Evolutionary conservation across 306 rosid genomes (phyloP), one percentile per base, ranked within the genome.

Genomic region (Astragalus glycyphyllos): DNA sequence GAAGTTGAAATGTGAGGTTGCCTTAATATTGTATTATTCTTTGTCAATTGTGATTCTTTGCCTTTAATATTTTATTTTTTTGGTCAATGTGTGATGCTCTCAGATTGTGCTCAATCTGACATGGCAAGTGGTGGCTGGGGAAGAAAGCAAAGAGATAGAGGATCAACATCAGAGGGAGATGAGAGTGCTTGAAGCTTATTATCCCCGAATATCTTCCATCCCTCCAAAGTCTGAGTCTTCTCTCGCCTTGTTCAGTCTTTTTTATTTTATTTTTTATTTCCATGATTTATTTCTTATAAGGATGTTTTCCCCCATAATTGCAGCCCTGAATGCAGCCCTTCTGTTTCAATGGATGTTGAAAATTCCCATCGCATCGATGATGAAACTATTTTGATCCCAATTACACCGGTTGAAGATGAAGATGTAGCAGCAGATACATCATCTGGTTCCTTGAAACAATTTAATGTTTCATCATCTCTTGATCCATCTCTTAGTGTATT

Each of bases 121-220:
- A 46, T 92, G 98, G 98, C 90, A 68, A 84, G 96, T 92, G 69
- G 98, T 83, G 75, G 87, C 88, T 64, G 98, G 96, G 73, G 98
- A 92, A 80, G 96, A 92, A 83, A 89, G 96, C 82, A 70, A 80
- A 61, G 95, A 92, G 76, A 79, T 69, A 44, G 84, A 70, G 71
- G 77, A 79, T 77, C 85, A 89, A 86, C 72, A 75, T 76, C 87
- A 86, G 70, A 89, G 98, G 82, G 98, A 92, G 82, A 71, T 89
- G 91, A 83, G 96, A 81, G 92, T 89, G 46, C 89, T 92, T 14
- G 98, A 92, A 86, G 98, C 98, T 46, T 84, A 87, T 72, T 92
- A 92, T 82, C 98, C 98, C 17, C 89, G 96, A 8, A 81, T 84
- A 17, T 89, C 98, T 38, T 86, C 98, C 70, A 92, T 92, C 74